phyloP scores from a whole-genome alignment of 345 rosid species.

The Syzygium jambos region DNA sequence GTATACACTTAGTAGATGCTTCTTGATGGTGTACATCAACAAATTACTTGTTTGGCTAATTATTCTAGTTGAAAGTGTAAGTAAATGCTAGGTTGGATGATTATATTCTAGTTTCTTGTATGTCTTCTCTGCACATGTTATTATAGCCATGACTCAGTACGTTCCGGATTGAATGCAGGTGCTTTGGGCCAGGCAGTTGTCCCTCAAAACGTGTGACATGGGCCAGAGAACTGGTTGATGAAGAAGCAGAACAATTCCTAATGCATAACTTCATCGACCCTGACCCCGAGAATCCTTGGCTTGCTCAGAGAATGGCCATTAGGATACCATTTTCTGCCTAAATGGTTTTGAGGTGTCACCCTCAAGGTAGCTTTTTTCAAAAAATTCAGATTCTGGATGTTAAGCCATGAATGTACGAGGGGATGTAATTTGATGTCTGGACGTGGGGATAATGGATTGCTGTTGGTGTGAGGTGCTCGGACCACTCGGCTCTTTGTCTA shows the following conservation, averaged over 20 bases:
- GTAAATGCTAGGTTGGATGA: neutral
- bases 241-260: slow-evolving; percentile 80
- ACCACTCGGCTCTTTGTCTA: neutral
- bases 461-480: neutral
- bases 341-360: neutral
- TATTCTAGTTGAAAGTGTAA: neutral
- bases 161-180: slow-evolving; percentile 28
- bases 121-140: neutral
- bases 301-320: slow-evolving; percentile 64
- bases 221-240: slow-evolving; percentile 84
- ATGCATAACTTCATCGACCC: slow-evolving; percentile 76
- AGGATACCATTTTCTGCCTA: slow-evolving; percentile 67
- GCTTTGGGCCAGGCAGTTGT: slow-evolving; percentile 82
- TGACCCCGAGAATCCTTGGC: slow-evolving; percentile 71
- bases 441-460: neutral
- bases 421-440: neutral
- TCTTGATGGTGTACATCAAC: neutral
- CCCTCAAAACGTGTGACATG: slow-evolving; percentile 60
- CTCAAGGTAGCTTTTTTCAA: neutral
- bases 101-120: neutral
- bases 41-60: neutral
- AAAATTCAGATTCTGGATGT: neutral
- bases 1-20: neutral
- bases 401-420: neutral
- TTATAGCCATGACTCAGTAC: neutral